Evolutionary conservation across 352 stramenopile genomes (phyloP).

Genomic region (Globisporangium abappressorium): DNA sequence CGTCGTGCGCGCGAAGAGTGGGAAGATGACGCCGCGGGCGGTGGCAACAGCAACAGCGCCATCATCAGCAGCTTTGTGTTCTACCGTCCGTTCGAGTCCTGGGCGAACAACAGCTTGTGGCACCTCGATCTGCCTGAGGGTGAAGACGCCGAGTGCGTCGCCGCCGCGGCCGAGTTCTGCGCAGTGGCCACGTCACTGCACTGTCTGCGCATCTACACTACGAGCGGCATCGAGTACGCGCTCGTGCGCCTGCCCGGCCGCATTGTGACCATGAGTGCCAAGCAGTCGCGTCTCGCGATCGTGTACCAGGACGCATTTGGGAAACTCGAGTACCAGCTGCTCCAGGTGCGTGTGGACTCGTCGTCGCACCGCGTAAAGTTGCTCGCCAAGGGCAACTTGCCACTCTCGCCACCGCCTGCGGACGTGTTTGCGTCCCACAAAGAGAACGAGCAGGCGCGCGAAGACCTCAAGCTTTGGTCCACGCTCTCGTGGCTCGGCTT

Average conservation of each 20-base stretch:
- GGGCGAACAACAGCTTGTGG: slow-evolving; percentile 79
- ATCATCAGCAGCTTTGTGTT: slow-evolving; percentile 73
- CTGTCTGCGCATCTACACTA: slow-evolving; percentile 70
- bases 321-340: slow-evolving; percentile 50
- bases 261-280: slow-evolving; percentile 71
- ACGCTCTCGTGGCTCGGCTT: slow-evolving; percentile 76
- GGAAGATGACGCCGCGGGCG: slow-evolving; percentile 38
- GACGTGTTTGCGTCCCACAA: slow-evolving; percentile 75
- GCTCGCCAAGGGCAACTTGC: slow-evolving; percentile 46
- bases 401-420: slow-evolving; percentile 49
- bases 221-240: slow-evolving; percentile 61
- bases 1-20: slow-evolving; percentile 59
- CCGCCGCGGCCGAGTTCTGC: slow-evolving; percentile 59
- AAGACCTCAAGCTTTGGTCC: slow-evolving; percentile 47
- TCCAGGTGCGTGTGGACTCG: slow-evolving; percentile 40
- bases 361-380: slow-evolving; percentile 42
- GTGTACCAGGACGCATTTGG: slow-evolving; percentile 56
- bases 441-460: slow-evolving; percentile 45
- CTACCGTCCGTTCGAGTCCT: slow-evolving; percentile 84
- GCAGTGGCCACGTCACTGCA: slow-evolving; percentile 72
- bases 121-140: slow-evolving; percentile 59
- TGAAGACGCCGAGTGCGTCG: slow-evolving; percentile 75
- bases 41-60: slow-evolving; percentile 32
- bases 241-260: slow-evolving; percentile 58
- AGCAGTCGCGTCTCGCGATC: slow-evolving; percentile 53